A percentile compares a stretch with the other conserved stretches of the same genome.
Evolutionary conservation across 2,329 filamentous ascomycete genomes (phyloP).

Genomic region (Juglanconis oblonga): DNA sequence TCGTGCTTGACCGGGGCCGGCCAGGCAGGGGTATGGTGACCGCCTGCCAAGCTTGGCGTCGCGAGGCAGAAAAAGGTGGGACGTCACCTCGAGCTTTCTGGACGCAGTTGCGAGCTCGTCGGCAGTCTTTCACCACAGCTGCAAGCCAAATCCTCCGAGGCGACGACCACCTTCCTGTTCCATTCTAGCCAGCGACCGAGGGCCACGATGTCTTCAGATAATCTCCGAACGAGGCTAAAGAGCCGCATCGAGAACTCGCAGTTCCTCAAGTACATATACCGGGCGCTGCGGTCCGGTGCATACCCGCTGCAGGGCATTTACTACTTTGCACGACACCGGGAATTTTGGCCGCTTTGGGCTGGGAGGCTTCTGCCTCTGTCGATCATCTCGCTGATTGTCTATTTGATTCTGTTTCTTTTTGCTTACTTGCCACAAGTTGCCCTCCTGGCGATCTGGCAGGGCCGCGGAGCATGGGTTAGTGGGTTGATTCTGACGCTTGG

Average conservation of each 20-base stretch:
- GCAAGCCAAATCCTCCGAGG: not conserved
- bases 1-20: no score
- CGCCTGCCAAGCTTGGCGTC: not conserved
- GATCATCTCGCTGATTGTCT: slow-evolving; percentile 78
- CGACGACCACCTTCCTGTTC: not conserved
- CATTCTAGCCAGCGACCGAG: not conserved
- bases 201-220: slow-evolving; percentile 10
- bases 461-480: slow-evolving; percentile 83
- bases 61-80: not conserved
- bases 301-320: slow-evolving; percentile 71
- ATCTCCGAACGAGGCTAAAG: slow-evolving; percentile 6
- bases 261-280: slow-evolving; percentile 36
- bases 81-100: not conserved
- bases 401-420: slow-evolving; percentile 83
- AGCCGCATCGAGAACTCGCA: slow-evolving; percentile 13
- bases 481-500: slow-evolving; percentile 85
- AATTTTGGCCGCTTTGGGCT: slow-evolving; percentile 78
- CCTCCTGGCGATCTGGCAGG: slow-evolving; percentile 86
- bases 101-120: no score
- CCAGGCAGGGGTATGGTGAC: not conserved
- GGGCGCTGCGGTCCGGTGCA: slow-evolving; percentile 45
- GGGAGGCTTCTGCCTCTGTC: slow-evolving; percentile 76
- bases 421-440: slow-evolving; percentile 86
- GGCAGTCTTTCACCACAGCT: no score
- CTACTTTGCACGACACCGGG: slow-evolving; percentile 75